Percentiles rank a stretch among this genome's conserved stretches.
Conservation (phyloP, 108 stramenopile species). For the Skeletonema potamos region DNA sequence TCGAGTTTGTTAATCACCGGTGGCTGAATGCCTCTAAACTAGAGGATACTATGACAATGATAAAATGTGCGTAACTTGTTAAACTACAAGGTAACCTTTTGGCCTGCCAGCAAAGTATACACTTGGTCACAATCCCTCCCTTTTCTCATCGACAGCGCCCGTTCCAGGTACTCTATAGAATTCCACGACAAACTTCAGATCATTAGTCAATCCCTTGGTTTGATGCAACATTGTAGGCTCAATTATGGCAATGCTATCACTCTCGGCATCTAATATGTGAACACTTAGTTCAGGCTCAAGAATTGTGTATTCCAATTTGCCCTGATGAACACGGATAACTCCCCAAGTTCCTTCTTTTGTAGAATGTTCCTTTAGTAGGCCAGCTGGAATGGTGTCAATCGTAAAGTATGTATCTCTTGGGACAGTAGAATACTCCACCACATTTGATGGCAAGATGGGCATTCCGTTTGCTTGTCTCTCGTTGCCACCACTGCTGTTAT, state of each 20-base stretch:
- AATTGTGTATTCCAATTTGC: constrained; percentile 46
- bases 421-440: constrained; percentile 51
- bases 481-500: neutral
- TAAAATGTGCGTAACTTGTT: too few species aligned
- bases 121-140: constrained; percentile 44
- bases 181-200: constrained; percentile 60
- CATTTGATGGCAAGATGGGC: constrained; percentile 43
- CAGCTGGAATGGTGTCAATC: constrained; percentile 39
- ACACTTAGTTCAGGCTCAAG: constrained; percentile 24
- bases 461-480: constrained; percentile 31
- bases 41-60: too few species aligned
- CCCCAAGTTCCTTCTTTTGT: constrained; percentile 72
- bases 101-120: too few species aligned
- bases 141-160: constrained; percentile 49
- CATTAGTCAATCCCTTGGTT: constrained; percentile 43
- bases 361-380: constrained; percentile 47
- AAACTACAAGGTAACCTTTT: too few species aligned
- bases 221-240: constrained; percentile 46
- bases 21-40: too few species aligned
- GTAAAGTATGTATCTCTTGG: constrained; percentile 37
- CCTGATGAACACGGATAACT: constrained; percentile 39
- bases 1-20: too few species aligned
- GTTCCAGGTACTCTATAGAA: constrained; percentile 55
- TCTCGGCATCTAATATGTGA: constrained; percentile 20
- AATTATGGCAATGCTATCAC: constrained; percentile 38